Percentiles rank a stretch among this genome's conserved stretches.
Conservation (phyloP, 2,329 filamentous ascomycete species). For the Lizonia empirigonia region DNA sequence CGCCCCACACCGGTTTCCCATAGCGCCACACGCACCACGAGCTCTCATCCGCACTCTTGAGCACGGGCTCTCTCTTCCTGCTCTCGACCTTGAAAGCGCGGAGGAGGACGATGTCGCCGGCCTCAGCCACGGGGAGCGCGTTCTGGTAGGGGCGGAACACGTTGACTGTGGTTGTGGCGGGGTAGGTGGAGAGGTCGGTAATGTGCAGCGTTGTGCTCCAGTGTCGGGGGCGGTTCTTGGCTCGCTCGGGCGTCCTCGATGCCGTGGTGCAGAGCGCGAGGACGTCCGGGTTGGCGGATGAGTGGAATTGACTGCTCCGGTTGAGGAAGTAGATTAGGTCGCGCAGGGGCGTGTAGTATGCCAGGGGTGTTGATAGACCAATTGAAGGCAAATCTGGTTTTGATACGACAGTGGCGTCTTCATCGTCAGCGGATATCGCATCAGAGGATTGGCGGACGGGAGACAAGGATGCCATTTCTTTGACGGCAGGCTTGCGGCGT, state of each 20-base stretch:
- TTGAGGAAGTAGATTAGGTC: conserved; percentile 51
- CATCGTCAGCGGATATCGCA: conserved; percentile 18
- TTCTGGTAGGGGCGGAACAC: conserved; percentile 52
- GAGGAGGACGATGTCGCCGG: conserved; percentile 54
- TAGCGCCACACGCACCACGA: conserved; percentile 57
- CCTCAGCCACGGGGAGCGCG: conserved; percentile 49
- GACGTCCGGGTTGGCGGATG: conserved; percentile 47
- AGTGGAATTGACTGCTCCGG: conserved; percentile 43
- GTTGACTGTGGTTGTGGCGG: conserved; percentile 42
- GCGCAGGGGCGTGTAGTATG: conserved; percentile 54
- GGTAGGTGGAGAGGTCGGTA: conserved; percentile 46
- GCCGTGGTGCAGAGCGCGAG: conserved; percentile 51
- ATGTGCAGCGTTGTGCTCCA: conserved; percentile 52
- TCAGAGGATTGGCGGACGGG: conserved; percentile 14
- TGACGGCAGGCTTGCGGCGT: conserved; percentile 17
- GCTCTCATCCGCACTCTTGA: conserved; percentile 52
- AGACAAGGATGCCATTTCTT: conserved; percentile 17
- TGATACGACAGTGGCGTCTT: conserved; percentile 3
- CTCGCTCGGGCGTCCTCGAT: conserved; percentile 44
- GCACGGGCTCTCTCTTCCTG: conserved; percentile 39
- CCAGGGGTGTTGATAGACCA: conserved; percentile 49
- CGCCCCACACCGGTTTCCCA: conserved; percentile 37
- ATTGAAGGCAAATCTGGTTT: conserved; percentile 28
- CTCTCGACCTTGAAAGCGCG: conserved; percentile 52
- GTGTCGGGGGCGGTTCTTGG: conserved; percentile 52